phyloP scores from a whole-genome alignment of 2,329 filamentous ascomycete species.

The Decorospora gaudefroyi region DNA sequence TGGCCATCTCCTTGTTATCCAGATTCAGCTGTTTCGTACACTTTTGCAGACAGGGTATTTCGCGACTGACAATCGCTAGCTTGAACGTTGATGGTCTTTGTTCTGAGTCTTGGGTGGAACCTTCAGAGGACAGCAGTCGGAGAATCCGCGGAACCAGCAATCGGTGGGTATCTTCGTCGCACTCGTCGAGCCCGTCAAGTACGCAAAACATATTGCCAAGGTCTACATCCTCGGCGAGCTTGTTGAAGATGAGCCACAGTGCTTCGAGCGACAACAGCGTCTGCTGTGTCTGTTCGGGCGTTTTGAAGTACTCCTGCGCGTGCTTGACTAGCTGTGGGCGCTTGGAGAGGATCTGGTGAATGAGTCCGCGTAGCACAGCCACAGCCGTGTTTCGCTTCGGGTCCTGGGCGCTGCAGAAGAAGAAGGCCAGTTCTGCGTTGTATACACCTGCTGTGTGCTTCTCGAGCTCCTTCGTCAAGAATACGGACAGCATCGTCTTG shows the following conservation, averaged over 20 bases:
- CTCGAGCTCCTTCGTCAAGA: constrained; percentile 32
- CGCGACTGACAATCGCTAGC: neutral
- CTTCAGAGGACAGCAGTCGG: too few relatives aligned
- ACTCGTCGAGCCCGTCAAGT: constrained; percentile 30
- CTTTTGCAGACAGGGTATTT: constrained; percentile 6
- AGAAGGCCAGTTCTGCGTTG: constrained; percentile 16
- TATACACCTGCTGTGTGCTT: neutral
- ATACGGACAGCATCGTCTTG: constrained; percentile 42
- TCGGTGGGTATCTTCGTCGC: neutral
- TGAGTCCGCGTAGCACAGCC: constrained; percentile 29
- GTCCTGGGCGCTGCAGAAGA: constrained; percentile 35
- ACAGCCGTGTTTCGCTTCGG: constrained; percentile 31
- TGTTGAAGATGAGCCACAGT: constrained; percentile 27
- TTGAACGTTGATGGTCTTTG: neutral
- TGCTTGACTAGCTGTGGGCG: constrained; percentile 21
- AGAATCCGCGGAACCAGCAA: neutral
- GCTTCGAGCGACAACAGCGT: constrained; percentile 19
- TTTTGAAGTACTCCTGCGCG: constrained; percentile 16
- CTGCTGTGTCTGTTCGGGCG: constrained; percentile 9
- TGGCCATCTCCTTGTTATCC: constrained; percentile 23
- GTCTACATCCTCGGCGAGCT: constrained; percentile 15
- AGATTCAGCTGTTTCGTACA: constrained; percentile 28
- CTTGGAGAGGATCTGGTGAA: constrained; percentile 29
- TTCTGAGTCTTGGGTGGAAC: too few relatives aligned
- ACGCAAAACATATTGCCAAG: constrained; percentile 26